These are phyloP conservation scores for Caloboletus inedulis DNA, from an alignment of 1,284 basidiomycete genomes.

Conservation along the genomic window DNA sequence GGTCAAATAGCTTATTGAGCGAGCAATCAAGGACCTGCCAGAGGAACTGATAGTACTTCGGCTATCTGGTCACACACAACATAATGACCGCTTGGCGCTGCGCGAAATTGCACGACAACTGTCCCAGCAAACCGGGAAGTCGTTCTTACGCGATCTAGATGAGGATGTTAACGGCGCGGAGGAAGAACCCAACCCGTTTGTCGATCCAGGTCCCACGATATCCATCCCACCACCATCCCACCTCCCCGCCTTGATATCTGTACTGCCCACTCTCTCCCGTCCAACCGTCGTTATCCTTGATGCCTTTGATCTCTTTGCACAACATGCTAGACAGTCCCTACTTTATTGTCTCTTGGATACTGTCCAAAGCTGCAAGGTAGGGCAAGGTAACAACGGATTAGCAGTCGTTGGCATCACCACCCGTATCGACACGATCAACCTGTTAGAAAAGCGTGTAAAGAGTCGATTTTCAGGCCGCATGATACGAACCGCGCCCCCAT, in stretches of 20 bases:
- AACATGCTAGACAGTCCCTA: conserved; percentile 83
- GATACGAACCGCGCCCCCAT: conserved; percentile 67
- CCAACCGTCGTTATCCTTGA: conserved; percentile 84
- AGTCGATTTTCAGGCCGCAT: conserved; percentile 92
- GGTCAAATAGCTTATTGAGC: conserved; percentile 52
- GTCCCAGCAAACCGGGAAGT: conserved; percentile 60
- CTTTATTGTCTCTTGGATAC: conserved; percentile 89
- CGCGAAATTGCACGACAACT: conserved; percentile 89
- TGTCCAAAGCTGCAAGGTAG: conserved; percentile 64
- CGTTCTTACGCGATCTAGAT: conserved; percentile 46
- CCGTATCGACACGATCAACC: conserved; percentile 82
- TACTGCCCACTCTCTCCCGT: conserved; percentile 72
- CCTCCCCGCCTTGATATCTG: conserved; percentile 75
- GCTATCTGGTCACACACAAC: conserved; percentile 83
- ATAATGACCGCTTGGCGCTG: conserved; percentile 84
- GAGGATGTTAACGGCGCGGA: conserved; percentile 27
- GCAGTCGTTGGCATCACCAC: conserved; percentile 82
- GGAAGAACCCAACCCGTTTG: conserved; percentile 40
- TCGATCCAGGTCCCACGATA: conserved; percentile 33
- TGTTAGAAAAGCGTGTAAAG: conserved; percentile 93
- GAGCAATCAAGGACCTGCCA: conserved; percentile 45
- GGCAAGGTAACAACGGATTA: conserved; percentile 59
- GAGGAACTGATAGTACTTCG: conserved; percentile 69
- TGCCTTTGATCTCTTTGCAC: conserved; percentile 87
- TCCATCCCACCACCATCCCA: conserved; percentile 69